These are phyloP conservation scores for Populus hybrid DNA, from an alignment of 441 rosid genomes.

Conservation along the genomic window DNA sequence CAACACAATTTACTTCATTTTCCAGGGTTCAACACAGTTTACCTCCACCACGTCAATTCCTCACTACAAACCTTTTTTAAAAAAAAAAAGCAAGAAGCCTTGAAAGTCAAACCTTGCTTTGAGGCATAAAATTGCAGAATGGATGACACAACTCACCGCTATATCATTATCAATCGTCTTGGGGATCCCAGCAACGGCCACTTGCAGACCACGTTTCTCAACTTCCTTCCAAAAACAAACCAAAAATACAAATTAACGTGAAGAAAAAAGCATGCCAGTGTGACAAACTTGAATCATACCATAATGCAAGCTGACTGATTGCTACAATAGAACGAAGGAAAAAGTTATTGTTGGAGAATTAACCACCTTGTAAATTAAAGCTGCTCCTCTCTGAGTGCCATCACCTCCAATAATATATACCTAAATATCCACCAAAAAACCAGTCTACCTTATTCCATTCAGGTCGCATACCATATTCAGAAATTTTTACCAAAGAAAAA, in stretches of 20 bases:
- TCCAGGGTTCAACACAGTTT: background rate
- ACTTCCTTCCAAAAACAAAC: conserved; percentile 46
- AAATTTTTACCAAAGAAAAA: conserved; percentile 13
- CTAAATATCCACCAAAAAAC: conserved; percentile 24
- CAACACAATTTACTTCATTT: conserved; percentile 8
- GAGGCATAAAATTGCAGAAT: background rate
- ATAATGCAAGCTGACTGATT: background rate
- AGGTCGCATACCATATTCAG: background rate
- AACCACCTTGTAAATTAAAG: conserved; percentile 43
- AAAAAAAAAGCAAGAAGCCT: background rate
- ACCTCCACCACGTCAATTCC: background rate
- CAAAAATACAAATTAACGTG: conserved; percentile 10
- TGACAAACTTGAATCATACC: background rate
- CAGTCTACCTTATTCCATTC: background rate
- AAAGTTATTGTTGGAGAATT: background rate
- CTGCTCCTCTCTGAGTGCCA: conserved; percentile 59
- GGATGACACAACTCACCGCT: conserved; percentile 33
- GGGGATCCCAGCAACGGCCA: conserved; percentile 46
- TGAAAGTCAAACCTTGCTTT: background rate
- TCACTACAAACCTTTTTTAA: background rate
- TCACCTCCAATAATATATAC: conserved; percentile 60
- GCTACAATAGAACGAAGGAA: background rate
- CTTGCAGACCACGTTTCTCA: conserved; percentile 49
- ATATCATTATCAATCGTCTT: conserved; percentile 31
- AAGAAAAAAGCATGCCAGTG: background rate